Percentiles rank a stretch among this genome's conserved stretches.
phyloP scores from a whole-genome alignment of 2,329 filamentous ascomycete genomes.

The Tetracladium maxilliforme region DNA sequence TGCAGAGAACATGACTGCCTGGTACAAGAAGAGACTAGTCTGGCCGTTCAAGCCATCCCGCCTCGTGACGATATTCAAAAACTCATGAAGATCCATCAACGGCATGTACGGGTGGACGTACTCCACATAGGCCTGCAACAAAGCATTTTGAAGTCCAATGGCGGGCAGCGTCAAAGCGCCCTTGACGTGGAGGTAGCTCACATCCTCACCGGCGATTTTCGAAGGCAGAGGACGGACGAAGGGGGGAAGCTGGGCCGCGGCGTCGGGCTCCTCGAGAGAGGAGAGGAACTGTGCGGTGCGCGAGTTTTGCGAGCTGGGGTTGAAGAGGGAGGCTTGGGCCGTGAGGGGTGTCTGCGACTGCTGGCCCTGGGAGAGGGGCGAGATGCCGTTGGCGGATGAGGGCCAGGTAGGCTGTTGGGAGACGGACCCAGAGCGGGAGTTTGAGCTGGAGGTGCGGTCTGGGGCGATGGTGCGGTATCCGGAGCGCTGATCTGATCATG shows the following conservation, averaged over 20 bases:
- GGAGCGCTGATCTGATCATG: too few relatives aligned
- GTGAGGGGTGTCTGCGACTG: slow-evolving; percentile 7
- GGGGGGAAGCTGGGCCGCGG: slow-evolving; percentile 35
- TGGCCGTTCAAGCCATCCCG: slow-evolving; percentile 55
- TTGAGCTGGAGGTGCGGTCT: too few relatives aligned
- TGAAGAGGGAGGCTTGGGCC: slow-evolving; percentile 4
- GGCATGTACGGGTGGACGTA: slow-evolving; percentile 94
- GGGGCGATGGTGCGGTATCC: too few relatives aligned
- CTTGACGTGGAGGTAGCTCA: slow-evolving; percentile 71
- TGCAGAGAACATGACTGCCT: slow-evolving; percentile 88
- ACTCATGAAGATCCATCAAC: slow-evolving; percentile 54
- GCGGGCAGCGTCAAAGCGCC: slow-evolving; percentile 69
- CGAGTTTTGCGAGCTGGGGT: slow-evolving; percentile 1
- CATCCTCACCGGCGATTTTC: slow-evolving; percentile 67
- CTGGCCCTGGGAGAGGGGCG: too few relatives aligned
- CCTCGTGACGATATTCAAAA: slow-evolving; percentile 43
- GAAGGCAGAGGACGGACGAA: slow-evolving; percentile 71
- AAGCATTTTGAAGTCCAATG: slow-evolving; percentile 56
- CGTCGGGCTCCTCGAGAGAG: not conserved
- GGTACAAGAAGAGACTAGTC: slow-evolving; percentile 77
- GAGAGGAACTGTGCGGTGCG: not conserved
- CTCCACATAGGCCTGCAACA: slow-evolving; percentile 72
- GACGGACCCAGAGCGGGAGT: slow-evolving; percentile 1
- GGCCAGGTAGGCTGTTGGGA: slow-evolving; percentile 8
- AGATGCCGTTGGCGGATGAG: slow-evolving; percentile 1